Evolutionary conservation across 2,329 filamentous ascomycete genomes (phyloP).

Genomic region (Cadophora luteo-olivacea): DNA sequence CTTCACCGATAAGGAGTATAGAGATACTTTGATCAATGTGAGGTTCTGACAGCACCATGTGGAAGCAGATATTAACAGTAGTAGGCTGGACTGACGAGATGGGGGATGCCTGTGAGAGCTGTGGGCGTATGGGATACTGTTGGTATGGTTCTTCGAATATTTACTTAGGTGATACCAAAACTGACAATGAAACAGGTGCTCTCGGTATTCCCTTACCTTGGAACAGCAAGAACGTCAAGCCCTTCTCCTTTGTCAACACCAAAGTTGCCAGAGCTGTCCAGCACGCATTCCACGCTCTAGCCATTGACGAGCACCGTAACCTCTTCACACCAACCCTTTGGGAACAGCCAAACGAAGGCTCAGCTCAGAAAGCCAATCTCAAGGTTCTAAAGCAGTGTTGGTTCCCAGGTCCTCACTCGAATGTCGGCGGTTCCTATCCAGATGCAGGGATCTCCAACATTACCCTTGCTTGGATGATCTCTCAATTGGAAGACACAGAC

Average conservation of each 20-base stretch:
- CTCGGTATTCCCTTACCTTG: constrained; percentile 34
- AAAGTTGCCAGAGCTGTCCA: constrained; percentile 51
- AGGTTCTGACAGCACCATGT: background rate
- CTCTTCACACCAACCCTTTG: constrained; percentile 49
- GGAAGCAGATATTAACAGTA: constrained; percentile 16
- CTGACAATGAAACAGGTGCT: constrained; percentile 34
- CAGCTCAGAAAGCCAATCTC: constrained; percentile 26
- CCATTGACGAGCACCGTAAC: constrained; percentile 54
- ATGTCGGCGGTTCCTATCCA: constrained; percentile 54
- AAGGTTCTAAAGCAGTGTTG: constrained; percentile 50
- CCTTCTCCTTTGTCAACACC: constrained; percentile 50
- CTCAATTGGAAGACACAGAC: constrained; percentile 44
- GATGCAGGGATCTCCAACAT: constrained; percentile 54
- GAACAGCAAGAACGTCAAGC: constrained; percentile 40
- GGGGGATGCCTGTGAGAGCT: constrained; percentile 48
- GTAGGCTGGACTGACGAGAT: constrained; percentile 35
- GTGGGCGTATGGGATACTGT: constrained; percentile 58
- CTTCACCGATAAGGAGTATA: constrained; percentile 35
- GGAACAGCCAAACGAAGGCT: constrained; percentile 36
- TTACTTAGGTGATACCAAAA: background rate
- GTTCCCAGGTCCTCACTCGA: constrained; percentile 55
- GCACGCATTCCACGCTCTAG: constrained; percentile 56
- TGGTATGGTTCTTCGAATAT: constrained; percentile 38
- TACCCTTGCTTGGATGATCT: constrained; percentile 56
- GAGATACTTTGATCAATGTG: constrained; percentile 33